Base-by-base conservation (phyloP, 2,329 filamentous ascomycete genomes). In the Cephalotrichum gorgonifer region DNA sequence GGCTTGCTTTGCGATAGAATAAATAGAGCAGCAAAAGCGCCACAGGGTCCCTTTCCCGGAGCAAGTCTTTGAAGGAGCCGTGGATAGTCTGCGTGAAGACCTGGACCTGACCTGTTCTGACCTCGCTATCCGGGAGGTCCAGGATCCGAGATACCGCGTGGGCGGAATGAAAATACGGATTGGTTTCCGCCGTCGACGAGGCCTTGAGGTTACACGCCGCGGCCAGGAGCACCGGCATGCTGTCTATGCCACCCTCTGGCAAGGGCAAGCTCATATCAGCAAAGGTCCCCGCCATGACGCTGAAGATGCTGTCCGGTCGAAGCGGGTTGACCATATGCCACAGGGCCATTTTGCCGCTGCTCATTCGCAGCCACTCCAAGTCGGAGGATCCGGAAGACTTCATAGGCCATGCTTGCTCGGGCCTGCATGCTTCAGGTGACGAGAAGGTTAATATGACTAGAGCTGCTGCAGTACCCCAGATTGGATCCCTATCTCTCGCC, bases 381-480 rank as follows among this genome's bases (percentile, higher is more conserved):
- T 63, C 63, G 1, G 56, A 30, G 12, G 6, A 12, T 6, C 12
- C 51, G 2, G 56, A 54, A 1, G 56, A 12, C 1, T 54, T 61
- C 0, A 68, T 30, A 1, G 66, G 66, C 66, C 65, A 69, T 1
- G 64, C 57, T 12, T 62, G 52, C 42, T 63, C 58, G 0, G 61
- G 54, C 0, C 47, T 52, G 43, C 45, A 47, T 2, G 64, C 63
- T 42, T 73, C 67, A 0, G 67, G 60, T 2, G 62, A 65, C 0
- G 67, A 61, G 51, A 73, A 71, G 1, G 62, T 54, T 1, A 72
- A 43, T 2, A 73, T 55, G 1, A 62, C 64, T 0, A 74, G 53
- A 7, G 66, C 64, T 22, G 70, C 67, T 0, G 70, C 70, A 6
- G 69, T 70, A 2, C 61, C 68, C 72, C 72, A 75, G 3, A 74